Base-by-base conservation (phyloP, 2,329 filamentous ascomycete genomes). In the Tolypocladium pustulatum region DNA sequence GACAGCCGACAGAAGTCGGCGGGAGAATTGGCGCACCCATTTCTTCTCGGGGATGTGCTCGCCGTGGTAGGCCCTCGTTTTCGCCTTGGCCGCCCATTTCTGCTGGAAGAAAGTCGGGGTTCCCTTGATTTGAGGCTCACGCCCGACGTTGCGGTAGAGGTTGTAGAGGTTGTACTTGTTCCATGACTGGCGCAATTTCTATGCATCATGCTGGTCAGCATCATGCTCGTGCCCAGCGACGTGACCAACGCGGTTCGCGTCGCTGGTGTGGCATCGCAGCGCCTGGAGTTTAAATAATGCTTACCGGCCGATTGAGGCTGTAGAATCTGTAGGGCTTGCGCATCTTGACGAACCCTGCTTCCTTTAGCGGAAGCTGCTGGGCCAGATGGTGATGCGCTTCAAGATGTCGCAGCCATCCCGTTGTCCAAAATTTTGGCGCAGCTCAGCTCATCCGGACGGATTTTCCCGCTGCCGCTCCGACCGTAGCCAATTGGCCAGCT, bases 101-200 rank as follows among this genome's bases (percentile, higher is more conserved):
- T 97, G 93, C 80, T 97, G 93, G 82, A 96, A 99, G 77, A 94
- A 95, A 52, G 92, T 97, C 62, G 76, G 74, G 56, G 65, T 65
- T 20, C 70, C 67, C 25, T 64, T 68, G 37, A 69, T 66, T 30
- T 64, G 63, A 7, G 67, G 61, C 65, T 69, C 72, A 55, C 64
- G 64, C 20, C 71, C 72, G 36, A 65, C 66, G 25, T 66, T 65
- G 46, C 72, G 71, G 56, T 79, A 76, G 64, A 99, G 77, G 76
- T 97, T 97, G 84, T 90, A 99, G 63, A 99, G 81, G 71, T 96
- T 96, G 81, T 91, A 91, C 78, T 96, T 96, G 80, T 91, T 96
- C 94, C 93, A 97, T 79, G 91, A 91, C 79, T 94, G 90, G 68
- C 93, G 88, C 73, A 96, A 73, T 89, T 91, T 95, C 92, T 97